Conservation (phyloP, 2,329 filamentous ascomycete species). For the Phyllosticta citriasiana region DNA sequence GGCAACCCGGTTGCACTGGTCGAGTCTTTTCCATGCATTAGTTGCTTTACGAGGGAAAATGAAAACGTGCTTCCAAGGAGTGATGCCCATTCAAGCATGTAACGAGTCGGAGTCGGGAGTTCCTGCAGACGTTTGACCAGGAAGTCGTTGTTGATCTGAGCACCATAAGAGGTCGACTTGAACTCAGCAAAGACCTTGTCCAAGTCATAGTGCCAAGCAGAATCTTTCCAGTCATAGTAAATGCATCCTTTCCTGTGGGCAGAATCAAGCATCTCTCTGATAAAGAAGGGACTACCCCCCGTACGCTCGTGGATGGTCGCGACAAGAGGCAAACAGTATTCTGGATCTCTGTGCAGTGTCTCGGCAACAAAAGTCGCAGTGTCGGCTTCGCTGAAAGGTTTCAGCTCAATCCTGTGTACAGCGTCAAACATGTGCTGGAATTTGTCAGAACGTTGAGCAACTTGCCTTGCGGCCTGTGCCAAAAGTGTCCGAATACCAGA, state of each 20-base stretch:
- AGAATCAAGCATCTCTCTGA: slow-evolving; percentile 79
- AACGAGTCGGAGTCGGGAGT: slow-evolving; percentile 61
- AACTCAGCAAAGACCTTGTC: slow-evolving; percentile 83
- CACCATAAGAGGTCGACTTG: slow-evolving; percentile 64
- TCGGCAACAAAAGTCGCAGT: slow-evolving; percentile 73
- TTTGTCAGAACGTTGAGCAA: slow-evolving; percentile 11
- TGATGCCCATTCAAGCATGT: slow-evolving; percentile 78
- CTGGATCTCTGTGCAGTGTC: slow-evolving; percentile 62
- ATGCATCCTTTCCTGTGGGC: slow-evolving; percentile 81
- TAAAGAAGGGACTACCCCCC: slow-evolving; percentile 80
- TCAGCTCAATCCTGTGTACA: slow-evolving; percentile 48
- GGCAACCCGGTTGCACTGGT: slow-evolving; percentile 36
- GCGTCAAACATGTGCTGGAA: neutral
- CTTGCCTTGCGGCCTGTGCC: slow-evolving; percentile 18
- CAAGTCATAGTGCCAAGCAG: slow-evolving; percentile 74
- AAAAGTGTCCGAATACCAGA: slow-evolving; percentile 29
- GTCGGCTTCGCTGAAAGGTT: slow-evolving; percentile 66
- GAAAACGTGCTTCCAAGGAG: slow-evolving; percentile 75
- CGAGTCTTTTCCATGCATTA: slow-evolving; percentile 61
- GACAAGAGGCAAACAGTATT: slow-evolving; percentile 66
- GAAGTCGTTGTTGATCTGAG: slow-evolving; percentile 73
- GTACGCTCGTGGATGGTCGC: slow-evolving; percentile 85
- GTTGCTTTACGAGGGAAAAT: slow-evolving; percentile 66
- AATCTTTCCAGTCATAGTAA: slow-evolving; percentile 80
- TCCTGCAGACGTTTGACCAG: slow-evolving; percentile 69